Evolutionary conservation across 306 rosid species (phyloP).

Genomic region (Cicer judaicum): DNA sequence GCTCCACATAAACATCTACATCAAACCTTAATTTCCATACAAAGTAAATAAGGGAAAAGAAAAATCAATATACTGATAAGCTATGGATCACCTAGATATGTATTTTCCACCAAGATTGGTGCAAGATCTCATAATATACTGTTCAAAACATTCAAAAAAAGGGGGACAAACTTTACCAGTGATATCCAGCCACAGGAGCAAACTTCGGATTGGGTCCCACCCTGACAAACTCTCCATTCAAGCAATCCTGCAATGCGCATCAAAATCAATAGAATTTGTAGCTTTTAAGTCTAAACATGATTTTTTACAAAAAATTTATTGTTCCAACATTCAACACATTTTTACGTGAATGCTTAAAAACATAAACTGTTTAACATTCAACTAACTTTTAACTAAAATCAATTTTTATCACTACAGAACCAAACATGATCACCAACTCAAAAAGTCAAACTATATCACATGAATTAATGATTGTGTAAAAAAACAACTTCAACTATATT

Average conservation of each 20-base stretch:
- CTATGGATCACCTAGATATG: conserved; percentile 14
- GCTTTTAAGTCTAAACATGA: too few species aligned
- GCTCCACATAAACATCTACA: background rate
- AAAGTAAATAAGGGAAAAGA: background rate
- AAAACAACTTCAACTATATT: background rate
- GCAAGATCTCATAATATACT: conserved; percentile 1
- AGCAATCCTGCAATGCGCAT: conserved; percentile 67
- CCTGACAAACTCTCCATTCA: conserved; percentile 94
- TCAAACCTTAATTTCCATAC: conserved; percentile 7
- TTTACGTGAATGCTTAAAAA: too few species aligned
- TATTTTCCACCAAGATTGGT: conserved; percentile 20
- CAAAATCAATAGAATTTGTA: background rate
- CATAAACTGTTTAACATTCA: background rate
- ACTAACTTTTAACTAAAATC: background rate
- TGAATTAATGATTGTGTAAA: background rate
- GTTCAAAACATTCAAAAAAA: background rate
- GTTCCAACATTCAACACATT: background rate
- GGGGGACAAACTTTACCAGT: conserved; percentile 63
- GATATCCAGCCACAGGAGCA: conserved; percentile 89
- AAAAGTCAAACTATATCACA: background rate
- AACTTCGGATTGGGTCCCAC: conserved; percentile 94
- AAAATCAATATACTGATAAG: conserved; percentile 20
- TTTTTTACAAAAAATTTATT: background rate
- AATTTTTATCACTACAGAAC: background rate
- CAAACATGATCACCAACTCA: background rate